These are phyloP conservation scores for Xylaria sp. DNA, from an alignment of 2,329 filamentous ascomycete genomes.

Conservation along the genomic window DNA sequence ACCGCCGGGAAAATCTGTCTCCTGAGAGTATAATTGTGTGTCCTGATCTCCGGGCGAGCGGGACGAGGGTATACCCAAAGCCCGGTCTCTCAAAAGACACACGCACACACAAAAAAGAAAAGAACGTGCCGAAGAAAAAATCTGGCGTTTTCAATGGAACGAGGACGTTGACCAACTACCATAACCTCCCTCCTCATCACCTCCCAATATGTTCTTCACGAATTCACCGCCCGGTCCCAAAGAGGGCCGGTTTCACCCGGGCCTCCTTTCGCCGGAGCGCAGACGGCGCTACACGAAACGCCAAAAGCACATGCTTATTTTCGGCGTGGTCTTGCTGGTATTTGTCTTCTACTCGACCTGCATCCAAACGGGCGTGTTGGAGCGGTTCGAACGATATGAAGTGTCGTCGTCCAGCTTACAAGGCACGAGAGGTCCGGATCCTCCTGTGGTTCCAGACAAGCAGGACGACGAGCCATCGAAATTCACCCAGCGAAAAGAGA, in stretches of 20 bases:
- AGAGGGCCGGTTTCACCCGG: conserved; percentile 18
- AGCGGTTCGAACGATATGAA: background rate
- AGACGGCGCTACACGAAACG: conserved; percentile 11
- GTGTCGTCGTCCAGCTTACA: background rate
- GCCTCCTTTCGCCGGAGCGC: conserved; percentile 8
- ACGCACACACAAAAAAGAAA: background rate
- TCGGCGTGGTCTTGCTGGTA: conserved; percentile 1
- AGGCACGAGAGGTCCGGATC: background rate
- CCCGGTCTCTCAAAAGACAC: background rate
- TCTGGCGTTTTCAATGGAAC: background rate
- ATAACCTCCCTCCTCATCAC: conserved; percentile 3
- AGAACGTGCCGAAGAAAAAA: background rate
- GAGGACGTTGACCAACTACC: background rate
- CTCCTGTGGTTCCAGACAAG: background rate
- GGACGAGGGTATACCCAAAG: background rate
- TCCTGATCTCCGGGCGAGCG: background rate
- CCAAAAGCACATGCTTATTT: conserved; percentile 3
- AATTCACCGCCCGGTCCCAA: conserved; percentile 16
- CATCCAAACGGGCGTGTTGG: background rate
- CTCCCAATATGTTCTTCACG: background rate
- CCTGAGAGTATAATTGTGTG: background rate
- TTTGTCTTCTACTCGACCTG: conserved; percentile 9
- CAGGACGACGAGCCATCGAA: background rate
- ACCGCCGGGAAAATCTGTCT: background rate
- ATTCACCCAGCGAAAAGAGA: background rate